Evolutionary conservation across 2,329 filamentous ascomycete genomes (phyloP).

Genomic region (Arthrobotrys megalospora): DNA sequence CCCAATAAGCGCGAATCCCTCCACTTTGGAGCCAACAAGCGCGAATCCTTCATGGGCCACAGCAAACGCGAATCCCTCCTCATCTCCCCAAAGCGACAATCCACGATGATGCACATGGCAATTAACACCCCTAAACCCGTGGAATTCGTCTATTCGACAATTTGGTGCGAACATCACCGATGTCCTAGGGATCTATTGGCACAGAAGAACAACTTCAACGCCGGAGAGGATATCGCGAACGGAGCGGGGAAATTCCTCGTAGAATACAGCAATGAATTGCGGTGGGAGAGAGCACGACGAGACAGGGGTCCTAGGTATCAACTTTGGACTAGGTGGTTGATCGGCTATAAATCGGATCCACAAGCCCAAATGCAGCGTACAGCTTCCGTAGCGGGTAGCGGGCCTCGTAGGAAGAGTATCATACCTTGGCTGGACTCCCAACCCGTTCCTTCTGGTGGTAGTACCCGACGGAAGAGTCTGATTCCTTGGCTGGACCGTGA

Average conservation of each 20-base stretch:
- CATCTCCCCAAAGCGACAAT: conserved; percentile 45
- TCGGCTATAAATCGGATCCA: conserved; percentile 58
- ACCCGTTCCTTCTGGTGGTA: conserved; percentile 8
- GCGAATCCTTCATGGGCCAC: conserved; percentile 38
- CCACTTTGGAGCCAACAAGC: conserved; percentile 24
- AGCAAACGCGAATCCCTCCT: conserved; percentile 46
- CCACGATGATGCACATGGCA: conserved; percentile 38
- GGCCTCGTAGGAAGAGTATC: conserved; percentile 43
- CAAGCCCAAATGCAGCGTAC: conserved; percentile 38
- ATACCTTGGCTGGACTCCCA: conserved; percentile 49
- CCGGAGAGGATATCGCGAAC: conserved; percentile 27
- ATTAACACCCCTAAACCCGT: conserved; percentile 42
- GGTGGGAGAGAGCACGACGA: conserved; percentile 47
- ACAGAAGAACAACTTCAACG: conserved; percentile 35
- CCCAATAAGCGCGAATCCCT: conserved; percentile 47
- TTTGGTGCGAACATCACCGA: conserved; percentile 59
- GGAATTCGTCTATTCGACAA: conserved; percentile 55
- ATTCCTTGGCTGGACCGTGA: conserved; percentile 56
- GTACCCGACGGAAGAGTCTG: conserved; percentile 39
- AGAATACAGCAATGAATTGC: conserved; percentile 50
- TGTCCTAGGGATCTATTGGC: conserved; percentile 49
- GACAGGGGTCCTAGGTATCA: conserved; percentile 56
- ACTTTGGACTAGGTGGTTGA: conserved; percentile 59
- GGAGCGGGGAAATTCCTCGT: conserved; percentile 46
- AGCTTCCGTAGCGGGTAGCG: conserved; percentile 32